Conservation (phyloP, 129 eudicot species). For the carrot (Daucus carota) region DNA sequence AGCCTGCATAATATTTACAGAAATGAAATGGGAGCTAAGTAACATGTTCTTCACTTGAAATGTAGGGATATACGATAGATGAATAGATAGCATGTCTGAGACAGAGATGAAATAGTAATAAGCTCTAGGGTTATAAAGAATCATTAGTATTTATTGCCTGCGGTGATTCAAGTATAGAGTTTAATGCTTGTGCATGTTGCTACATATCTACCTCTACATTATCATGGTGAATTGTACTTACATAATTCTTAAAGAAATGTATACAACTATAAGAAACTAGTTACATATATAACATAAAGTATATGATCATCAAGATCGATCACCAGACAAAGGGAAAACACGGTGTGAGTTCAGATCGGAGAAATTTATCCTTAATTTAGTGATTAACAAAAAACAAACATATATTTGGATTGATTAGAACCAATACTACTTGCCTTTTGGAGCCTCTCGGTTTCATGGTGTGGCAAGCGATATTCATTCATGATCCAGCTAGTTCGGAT, state of each 20-base stretch:
- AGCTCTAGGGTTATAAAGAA: conserved; percentile 2
- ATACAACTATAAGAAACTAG: not conserved
- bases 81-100: not conserved
- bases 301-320: no score
- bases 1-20: not conserved
- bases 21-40: not conserved
- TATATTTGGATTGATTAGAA: not conserved
- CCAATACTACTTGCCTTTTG: conserved; percentile 30
- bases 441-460: conserved; percentile 45
- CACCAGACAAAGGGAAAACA: no score
- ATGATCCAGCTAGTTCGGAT: conserved; percentile 61
- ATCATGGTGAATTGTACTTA: not conserved
- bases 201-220: not conserved
- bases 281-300: no score
- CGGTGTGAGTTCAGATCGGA: no score
- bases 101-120: not conserved
- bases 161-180: conserved; percentile 4
- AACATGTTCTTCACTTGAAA: not conserved
- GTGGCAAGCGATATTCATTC: conserved; percentile 67
- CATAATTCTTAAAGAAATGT: not conserved
- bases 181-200: conserved; percentile 7
- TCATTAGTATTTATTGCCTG: conserved; percentile 5
- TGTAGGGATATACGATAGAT: not conserved
- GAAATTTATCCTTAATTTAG: no score
- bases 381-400: no score